phyloP scores from a whole-genome alignment of 2,329 filamentous ascomycete genomes.

The Claviceps capensis region DNA sequence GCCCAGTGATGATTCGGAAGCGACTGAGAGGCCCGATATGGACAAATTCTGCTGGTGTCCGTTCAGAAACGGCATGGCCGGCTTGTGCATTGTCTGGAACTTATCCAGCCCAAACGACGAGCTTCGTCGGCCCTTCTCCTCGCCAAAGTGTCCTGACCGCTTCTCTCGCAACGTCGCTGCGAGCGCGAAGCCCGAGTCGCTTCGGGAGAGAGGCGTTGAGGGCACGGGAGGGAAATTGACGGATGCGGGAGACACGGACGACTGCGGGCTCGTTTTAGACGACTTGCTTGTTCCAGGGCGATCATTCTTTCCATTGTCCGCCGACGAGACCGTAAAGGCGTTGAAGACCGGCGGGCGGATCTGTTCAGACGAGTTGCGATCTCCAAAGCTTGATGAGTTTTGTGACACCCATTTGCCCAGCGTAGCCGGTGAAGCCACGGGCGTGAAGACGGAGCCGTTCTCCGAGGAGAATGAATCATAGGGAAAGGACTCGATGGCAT shows the following conservation, averaged over 20 bases:
- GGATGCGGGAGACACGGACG: slow-evolving; percentile 63
- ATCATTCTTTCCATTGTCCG: slow-evolving; percentile 52
- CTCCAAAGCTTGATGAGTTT: slow-evolving; percentile 78
- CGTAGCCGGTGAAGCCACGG: slow-evolving; percentile 54
- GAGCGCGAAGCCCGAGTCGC: slow-evolving; percentile 81
- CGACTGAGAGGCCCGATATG: slow-evolving; percentile 44
- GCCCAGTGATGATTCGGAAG: slow-evolving; percentile 56
- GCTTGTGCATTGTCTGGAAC: slow-evolving; percentile 51
- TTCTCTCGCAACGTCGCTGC: slow-evolving; percentile 84
- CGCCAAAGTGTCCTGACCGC: slow-evolving; percentile 78
- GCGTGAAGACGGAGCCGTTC: slow-evolving; percentile 64
- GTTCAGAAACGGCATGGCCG: slow-evolving; percentile 60
- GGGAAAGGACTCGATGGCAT: slow-evolving; percentile 85
- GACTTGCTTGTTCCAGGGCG: slow-evolving; percentile 65
- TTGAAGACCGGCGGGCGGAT: slow-evolving; percentile 67
- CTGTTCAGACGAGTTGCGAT: slow-evolving; percentile 38
- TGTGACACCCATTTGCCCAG: slow-evolving; percentile 78
- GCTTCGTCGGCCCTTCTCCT: slow-evolving; percentile 68
- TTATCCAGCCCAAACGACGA: slow-evolving; percentile 82
- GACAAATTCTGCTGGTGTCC: slow-evolving; percentile 47
- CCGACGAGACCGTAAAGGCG: slow-evolving; percentile 67
- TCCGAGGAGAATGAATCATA: slow-evolving; percentile 84
- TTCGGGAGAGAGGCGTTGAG: slow-evolving; percentile 68
- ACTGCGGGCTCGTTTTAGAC: slow-evolving; percentile 45
- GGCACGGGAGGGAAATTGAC: slow-evolving; percentile 64